Evolutionary conservation across 1,284 basidiomycete species (phyloP), one percentile per base, ranked within the genome.

Genomic region (Amylostereum chailletii): DNA sequence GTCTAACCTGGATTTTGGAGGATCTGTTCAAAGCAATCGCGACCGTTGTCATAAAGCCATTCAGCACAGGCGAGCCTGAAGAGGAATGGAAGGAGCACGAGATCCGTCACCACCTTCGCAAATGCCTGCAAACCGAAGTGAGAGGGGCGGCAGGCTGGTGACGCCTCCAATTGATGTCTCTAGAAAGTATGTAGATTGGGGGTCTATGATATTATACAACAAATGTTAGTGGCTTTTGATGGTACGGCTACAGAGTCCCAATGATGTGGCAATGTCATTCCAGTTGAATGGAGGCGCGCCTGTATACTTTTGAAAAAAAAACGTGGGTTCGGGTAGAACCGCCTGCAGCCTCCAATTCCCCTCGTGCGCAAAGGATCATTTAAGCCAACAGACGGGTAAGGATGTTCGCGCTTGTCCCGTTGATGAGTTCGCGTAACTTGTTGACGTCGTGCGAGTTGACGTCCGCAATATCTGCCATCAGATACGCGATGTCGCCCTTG

Each of bases 391-490:
- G 72, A 48, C 93, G 80, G 30, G 93, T 95, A 54, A 94, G 74
- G 64, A 95, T 90, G 68, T 95, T 95, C 45, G 89, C 80, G 52
- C 74, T 79, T 4, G 92, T 95, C 55, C 79, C 75, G 60, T 74
- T 86, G 65, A 99, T 95, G 44, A 80, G 75, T 57, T 88, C 85
- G 70, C 85, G 89, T 45, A 99, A 79, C 60, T 77, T 84, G 62
- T 83, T 83, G 55, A 97, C 76, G 62, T 97, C 92, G 52, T 75
- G 73, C 55, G 85, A 79, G 61, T 86, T 89, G 57, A 98, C 94
- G 57, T 92, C 83, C 34, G 88, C 84, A 59, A 99, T 95, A 69
- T 99, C 95, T 19, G 93, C 94, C 81, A 98, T 86, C 56, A 98
- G 78, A 67, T 95, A 96, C 26, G 94, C 95, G 49, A 95, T 76